Percentiles rank a stretch among this genome's conserved stretches.
Evolutionary conservation across 129 eudicot species (phyloP).

Genomic region (Helianthus annuus): DNA sequence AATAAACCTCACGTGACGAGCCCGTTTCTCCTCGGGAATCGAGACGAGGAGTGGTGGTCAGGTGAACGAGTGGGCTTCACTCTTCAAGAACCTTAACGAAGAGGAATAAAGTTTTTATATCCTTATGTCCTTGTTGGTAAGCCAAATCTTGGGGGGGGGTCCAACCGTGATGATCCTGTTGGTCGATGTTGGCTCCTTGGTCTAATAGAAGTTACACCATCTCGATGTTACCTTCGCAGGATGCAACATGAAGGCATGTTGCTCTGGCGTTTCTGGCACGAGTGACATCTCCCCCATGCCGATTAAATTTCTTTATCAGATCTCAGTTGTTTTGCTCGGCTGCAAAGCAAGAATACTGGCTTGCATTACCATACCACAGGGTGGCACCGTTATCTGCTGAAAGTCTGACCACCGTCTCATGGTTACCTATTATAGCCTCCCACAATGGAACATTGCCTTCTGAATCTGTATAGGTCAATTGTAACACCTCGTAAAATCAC

Average conservation of each 20-base stretch:
- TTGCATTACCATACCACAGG: slow-evolving; percentile 60
- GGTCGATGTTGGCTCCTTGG: slow-evolving; percentile 59
- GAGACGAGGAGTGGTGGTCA: slow-evolving; percentile 32
- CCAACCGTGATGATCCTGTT: slow-evolving; percentile 67
- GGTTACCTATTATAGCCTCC: slow-evolving; percentile 77
- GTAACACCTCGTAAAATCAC: too few species aligned
- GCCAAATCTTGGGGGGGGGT: slow-evolving; percentile 70
- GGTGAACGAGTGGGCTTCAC: slow-evolving; percentile 6
- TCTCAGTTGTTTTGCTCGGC: slow-evolving; percentile 65
- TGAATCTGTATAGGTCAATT: slow-evolving; percentile 53
- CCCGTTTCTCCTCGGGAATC: slow-evolving; percentile 42
- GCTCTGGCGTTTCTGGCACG: slow-evolving; percentile 47
- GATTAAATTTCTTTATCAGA: slow-evolving; percentile 56
- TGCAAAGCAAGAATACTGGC: slow-evolving; percentile 71
- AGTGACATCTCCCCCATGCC: slow-evolving; percentile 68
- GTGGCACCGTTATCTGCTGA: slow-evolving; percentile 65
- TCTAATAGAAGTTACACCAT: slow-evolving; percentile 67
- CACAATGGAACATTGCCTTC: slow-evolving; percentile 90
- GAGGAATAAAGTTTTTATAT: slow-evolving; percentile 59
- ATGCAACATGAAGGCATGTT: slow-evolving; percentile 83
- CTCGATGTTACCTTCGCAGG: slow-evolving; percentile 72
- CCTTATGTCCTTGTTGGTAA: slow-evolving; percentile 93
- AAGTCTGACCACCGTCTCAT: slow-evolving; percentile 44
- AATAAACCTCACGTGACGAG: slow-evolving; percentile 43
- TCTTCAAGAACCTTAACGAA: slow-evolving; percentile 17